Conservation (phyloP, 805 yeast species). For the Metschnikowia aberdeeniae region DNA sequence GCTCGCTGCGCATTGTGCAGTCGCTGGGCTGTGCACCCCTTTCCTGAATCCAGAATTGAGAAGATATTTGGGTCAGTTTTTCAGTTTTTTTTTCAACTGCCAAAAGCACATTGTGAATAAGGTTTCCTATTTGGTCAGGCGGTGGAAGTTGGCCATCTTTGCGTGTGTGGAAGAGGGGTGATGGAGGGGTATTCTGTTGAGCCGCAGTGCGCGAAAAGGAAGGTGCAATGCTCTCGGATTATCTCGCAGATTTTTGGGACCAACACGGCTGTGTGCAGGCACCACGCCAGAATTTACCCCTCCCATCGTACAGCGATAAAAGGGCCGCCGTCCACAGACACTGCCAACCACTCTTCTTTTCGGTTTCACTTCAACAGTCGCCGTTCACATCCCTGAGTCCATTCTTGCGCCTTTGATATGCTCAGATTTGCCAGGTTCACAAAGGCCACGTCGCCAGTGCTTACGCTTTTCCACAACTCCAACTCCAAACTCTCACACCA, state of each 20-base stretch:
- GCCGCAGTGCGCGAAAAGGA: constrained; percentile 8
- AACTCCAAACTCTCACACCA: constrained; percentile 23
- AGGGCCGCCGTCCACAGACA: not conserved
- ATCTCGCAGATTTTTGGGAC: constrained; percentile 8
- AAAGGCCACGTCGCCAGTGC: constrained; percentile 15
- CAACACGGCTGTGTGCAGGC: constrained; percentile 8
- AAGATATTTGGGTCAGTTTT: too few relatives aligned
- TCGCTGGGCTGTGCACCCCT: too few relatives aligned
- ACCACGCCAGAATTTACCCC: constrained; percentile 14
- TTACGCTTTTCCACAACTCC: constrained; percentile 31
- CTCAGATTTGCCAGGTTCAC: constrained; percentile 17
- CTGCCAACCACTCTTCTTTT: not conserved
- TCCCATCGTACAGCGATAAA: constrained; percentile 13
- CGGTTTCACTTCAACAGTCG: constrained; percentile 5
- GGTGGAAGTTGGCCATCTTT: not conserved
- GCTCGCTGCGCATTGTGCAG: too few relatives aligned
- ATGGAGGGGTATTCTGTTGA: constrained; percentile 12
- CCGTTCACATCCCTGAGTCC: not conserved
- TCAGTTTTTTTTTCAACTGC: too few relatives aligned
- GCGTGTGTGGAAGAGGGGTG: constrained; percentile 2
- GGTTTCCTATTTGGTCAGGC: too few relatives aligned
- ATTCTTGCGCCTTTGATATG: constrained; percentile 5
- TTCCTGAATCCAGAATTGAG: too few relatives aligned
- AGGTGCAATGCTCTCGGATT: constrained; percentile 7
- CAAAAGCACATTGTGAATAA: too few relatives aligned